phyloP scores from a whole-genome alignment of 2,329 filamentous ascomycete genomes.

The Clonostachys byssicola region DNA sequence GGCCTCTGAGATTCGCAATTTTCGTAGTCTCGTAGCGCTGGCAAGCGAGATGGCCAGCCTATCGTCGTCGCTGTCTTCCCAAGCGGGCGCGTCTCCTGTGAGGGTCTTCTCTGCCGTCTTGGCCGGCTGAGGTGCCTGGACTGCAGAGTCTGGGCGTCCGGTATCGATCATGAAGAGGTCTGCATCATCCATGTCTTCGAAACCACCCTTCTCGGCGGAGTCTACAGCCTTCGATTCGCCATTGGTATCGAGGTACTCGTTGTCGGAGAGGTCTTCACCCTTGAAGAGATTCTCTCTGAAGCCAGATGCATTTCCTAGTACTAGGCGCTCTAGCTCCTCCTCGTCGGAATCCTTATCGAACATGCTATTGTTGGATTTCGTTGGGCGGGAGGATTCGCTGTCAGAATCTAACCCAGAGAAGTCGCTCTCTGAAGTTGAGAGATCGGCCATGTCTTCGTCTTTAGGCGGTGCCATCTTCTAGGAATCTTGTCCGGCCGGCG shows the following conservation, averaged over 20 bases:
- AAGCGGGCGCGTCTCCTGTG: conserved; percentile 53
- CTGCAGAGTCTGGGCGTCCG: conserved; percentile 38
- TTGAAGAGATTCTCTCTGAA: conserved; percentile 72
- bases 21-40: conserved; percentile 69
- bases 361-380: conserved; percentile 10
- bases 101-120: conserved; percentile 10
- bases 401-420: conserved; percentile 20
- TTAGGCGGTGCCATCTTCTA: conserved; percentile 22
- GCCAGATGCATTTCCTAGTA: conserved; percentile 82
- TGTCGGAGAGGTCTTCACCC: conserved; percentile 43
- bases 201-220: conserved; percentile 31
- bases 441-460: conserved; percentile 14
- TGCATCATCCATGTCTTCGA: conserved; percentile 65
- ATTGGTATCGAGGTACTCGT: conserved; percentile 16
- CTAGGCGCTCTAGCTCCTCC: conserved; percentile 78
- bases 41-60: conserved; percentile 79
- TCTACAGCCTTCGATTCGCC: conserved; percentile 28
- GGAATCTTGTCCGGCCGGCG: not conserved
- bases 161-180: conserved; percentile 85
- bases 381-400: conserved; percentile 14
- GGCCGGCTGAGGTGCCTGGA: conserved; percentile 15
- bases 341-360: conserved; percentile 77
- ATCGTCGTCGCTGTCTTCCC: conserved; percentile 97
- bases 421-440: conserved; percentile 19
- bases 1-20: conserved; percentile 73